Evolutionary conservation across 1,284 basidiomycete genomes (phyloP).

Genomic region (Ustilago tritici): DNA sequence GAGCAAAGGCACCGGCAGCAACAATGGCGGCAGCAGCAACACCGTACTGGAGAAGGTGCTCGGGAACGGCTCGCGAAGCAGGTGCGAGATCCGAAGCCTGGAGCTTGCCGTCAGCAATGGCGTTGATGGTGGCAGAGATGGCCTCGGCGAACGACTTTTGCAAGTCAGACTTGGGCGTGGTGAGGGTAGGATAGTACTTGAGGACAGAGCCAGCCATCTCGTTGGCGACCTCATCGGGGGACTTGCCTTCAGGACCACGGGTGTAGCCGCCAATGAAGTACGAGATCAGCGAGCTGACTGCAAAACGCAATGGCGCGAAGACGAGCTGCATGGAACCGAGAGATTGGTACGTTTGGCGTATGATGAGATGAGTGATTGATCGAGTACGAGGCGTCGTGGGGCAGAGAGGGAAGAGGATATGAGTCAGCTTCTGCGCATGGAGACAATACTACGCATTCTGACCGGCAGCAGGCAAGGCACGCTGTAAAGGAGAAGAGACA

Average conservation of each 20-base stretch:
- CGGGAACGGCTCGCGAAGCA: slow-evolving; percentile 33
- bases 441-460: too few species aligned
- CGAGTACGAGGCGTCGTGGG: too few species aligned
- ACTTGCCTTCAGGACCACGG: slow-evolving; percentile 43
- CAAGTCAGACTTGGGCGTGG: slow-evolving; percentile 38
- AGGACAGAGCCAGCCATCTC: slow-evolving; percentile 60
- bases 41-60: slow-evolving; percentile 41
- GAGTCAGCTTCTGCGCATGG: slow-evolving; percentile 14
- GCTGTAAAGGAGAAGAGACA: not conserved
- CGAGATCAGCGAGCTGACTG: slow-evolving; percentile 57
- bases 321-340: not conserved
- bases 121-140: slow-evolving; percentile 51
- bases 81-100: slow-evolving; percentile 38
- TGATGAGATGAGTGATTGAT: not conserved
- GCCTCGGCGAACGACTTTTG: slow-evolving; percentile 38
- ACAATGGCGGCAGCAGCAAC: slow-evolving; percentile 57
- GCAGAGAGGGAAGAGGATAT: not conserved
- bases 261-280: slow-evolving; percentile 61
- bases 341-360: not conserved
- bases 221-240: slow-evolving; percentile 56
- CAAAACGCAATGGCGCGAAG: slow-evolving; percentile 1
- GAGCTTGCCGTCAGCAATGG: slow-evolving; percentile 40
- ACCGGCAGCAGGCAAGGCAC: too few species aligned
- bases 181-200: slow-evolving; percentile 66
- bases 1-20: slow-evolving; percentile 62